A percentile compares a stretch with the other conserved stretches of the same genome.
Conservation (phyloP, 1,284 basidiomycete species). For the Rhodotorula glutinis region DNA sequence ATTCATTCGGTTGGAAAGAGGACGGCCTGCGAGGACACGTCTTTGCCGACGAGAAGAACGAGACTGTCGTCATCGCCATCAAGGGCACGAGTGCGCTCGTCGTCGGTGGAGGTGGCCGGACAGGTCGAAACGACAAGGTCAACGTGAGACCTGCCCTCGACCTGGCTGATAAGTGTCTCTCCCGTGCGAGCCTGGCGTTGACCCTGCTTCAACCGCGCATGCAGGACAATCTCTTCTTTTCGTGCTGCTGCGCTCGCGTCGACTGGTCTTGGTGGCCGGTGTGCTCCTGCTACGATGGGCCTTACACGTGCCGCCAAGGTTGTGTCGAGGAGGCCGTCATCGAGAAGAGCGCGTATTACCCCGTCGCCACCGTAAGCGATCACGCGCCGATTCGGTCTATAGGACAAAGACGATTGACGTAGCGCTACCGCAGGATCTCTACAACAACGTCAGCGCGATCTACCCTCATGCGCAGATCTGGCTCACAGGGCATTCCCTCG, state of each 20-base stretch:
- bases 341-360: constrained; percentile 85
- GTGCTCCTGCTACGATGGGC: constrained; percentile 82
- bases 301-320: constrained; percentile 75
- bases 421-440: constrained; percentile 63
- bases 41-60: constrained; percentile 66
- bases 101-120: constrained; percentile 72
- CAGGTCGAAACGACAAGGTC: constrained; percentile 82
- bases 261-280: constrained; percentile 95
- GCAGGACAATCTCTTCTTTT: constrained; percentile 89
- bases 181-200: no score
- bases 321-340: constrained; percentile 77
- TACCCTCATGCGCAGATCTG: constrained; percentile 91
- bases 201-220: no score
- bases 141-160: constrained; percentile 56
- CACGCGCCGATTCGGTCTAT: no score
- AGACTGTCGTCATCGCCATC: constrained; percentile 81
- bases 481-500: constrained; percentile 87
- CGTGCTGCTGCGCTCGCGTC: constrained; percentile 92
- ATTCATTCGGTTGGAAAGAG: constrained; percentile 87
- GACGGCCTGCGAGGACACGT: constrained; percentile 91
- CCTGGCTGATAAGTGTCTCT: no score
- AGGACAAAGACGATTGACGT: background rate
- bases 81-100: constrained; percentile 85
- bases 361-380: constrained; percentile 58
- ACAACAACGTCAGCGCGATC: constrained; percentile 88